Conservation (phyloP, 1,284 basidiomycete genomes). For the Peniophora sp. region DNA sequence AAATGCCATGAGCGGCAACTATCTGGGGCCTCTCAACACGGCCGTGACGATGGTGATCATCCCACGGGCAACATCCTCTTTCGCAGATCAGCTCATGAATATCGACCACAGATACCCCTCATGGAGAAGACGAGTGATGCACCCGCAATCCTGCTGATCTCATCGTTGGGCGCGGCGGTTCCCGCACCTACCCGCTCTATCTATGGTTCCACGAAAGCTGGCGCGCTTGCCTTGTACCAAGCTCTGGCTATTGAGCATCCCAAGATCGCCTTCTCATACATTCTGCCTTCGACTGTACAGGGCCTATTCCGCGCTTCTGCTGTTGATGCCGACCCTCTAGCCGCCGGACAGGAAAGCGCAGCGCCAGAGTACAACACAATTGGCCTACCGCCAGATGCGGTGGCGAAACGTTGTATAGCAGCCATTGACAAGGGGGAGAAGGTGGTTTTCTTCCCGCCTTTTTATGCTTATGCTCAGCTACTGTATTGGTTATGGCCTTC, state of each 20-base stretch:
- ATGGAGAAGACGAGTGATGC: conserved; percentile 59
- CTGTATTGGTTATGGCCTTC: conserved; percentile 58
- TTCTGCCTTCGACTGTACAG: conserved; percentile 60
- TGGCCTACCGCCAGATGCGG: conserved; percentile 47
- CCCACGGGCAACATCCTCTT: conserved; percentile 5
- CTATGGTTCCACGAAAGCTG: conserved; percentile 82
- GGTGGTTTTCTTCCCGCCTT: conserved; percentile 46
- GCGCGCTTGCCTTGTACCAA: conserved; percentile 74
- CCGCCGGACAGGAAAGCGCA: background rate
- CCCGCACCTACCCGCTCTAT: conserved; percentile 83
- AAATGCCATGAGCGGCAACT: conserved; percentile 55
- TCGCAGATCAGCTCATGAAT: conserved; percentile 2
- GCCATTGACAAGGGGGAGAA: conserved; percentile 52
- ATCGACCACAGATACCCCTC: conserved; percentile 58
- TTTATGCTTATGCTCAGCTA: conserved; percentile 30
- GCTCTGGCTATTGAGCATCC: conserved; percentile 76
- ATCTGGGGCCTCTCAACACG: conserved; percentile 53
- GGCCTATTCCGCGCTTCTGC: conserved; percentile 77
- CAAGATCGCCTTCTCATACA: conserved; percentile 44
- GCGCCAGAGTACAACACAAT: conserved; percentile 10
- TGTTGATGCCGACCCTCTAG: conserved; percentile 48
- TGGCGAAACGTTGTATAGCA: conserved; percentile 46
- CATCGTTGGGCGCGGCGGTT: conserved; percentile 73
- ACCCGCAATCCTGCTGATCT: conserved; percentile 76
- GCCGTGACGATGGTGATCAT: conserved; percentile 59